phyloP scores from a whole-genome alignment of 345 rosid species.

The Lagerstroemia speciosa region DNA sequence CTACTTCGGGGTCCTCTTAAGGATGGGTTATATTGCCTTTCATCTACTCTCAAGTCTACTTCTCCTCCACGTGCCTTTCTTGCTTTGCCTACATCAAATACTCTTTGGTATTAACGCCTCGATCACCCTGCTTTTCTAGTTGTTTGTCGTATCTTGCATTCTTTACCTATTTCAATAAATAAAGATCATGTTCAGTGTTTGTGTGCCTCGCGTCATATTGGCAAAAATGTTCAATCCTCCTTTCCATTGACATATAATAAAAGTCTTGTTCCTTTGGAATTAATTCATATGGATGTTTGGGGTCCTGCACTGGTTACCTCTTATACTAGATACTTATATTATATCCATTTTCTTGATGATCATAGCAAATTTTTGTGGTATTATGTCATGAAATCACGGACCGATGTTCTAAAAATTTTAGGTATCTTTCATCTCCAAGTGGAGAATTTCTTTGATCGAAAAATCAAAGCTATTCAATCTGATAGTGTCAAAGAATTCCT shows the following conservation, averaged over 20 bases:
- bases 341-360: too few species aligned
- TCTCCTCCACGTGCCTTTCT: too few species aligned
- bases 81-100: too few species aligned
- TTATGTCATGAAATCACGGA: neutral
- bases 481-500: neutral
- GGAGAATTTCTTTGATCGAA: neutral
- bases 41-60: neutral
- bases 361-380: too few species aligned
- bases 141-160: neutral
- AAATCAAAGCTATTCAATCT: neutral
- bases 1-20: neutral
- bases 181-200: neutral
- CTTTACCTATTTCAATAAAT: neutral
- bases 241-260: too few species aligned
- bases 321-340: neutral
- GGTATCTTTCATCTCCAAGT: neutral
- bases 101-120: neutral
- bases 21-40: too few species aligned
- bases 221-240: neutral
- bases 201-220: neutral
- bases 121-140: neutral
- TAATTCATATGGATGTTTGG: slow-evolving; percentile 1
- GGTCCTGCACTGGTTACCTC: neutral
- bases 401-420: neutral
- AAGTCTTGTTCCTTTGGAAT: neutral